Percentiles rank a stretch among this genome's conserved stretches.
These are phyloP conservation scores for Scenedesmus sp. DNA, from an alignment of 163 green algal genomes.

Conservation along the genomic window DNA sequence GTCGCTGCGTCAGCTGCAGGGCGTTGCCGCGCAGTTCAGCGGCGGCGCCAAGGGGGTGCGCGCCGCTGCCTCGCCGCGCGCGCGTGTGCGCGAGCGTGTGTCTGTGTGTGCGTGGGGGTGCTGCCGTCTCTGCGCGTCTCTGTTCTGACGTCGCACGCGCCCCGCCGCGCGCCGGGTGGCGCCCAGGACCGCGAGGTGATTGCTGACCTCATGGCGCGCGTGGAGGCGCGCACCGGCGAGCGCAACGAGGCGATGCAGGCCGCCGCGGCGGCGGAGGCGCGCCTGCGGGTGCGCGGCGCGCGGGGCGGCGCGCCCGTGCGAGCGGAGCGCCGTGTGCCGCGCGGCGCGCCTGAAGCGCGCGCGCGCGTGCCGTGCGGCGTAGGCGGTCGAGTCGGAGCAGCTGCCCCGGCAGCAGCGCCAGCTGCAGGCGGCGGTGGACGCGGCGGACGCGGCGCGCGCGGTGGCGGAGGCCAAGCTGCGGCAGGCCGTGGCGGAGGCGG, in stretches of 20 bases:
- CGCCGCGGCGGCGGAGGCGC: conserved; percentile 14
- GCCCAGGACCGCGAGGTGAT: conserved; percentile 31
- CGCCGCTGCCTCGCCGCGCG: not conserved
- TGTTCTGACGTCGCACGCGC: too few species aligned
- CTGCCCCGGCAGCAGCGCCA: conserved; percentile 29
- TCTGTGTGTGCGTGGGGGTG: not conserved
- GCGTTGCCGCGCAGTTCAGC: conserved; percentile 3
- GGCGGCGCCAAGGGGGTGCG: conserved; percentile 25
- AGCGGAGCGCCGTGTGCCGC: not conserved
- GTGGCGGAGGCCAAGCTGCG: conserved; percentile 29
- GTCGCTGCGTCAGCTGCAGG: conserved; percentile 21
- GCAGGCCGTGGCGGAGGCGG: conserved; percentile 18
- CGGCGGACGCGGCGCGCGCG: conserved; percentile 17
- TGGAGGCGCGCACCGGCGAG: conserved; percentile 36
- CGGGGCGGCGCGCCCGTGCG: not conserved
- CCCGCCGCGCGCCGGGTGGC: too few species aligned
- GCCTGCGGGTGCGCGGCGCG: conserved; percentile 16
- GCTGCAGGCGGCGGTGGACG: conserved; percentile 1
- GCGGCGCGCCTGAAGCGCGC: not conserved
- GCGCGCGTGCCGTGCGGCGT: not conserved
- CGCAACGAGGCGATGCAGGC: conserved; percentile 31
- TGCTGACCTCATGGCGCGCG: conserved; percentile 19
- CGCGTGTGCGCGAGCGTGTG: too few species aligned
- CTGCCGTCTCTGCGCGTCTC: not conserved
- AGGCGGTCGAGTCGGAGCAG: conserved; percentile 34